Percentiles rank a stretch among this genome's conserved stretches.
These are phyloP conservation scores for Dalbergia cultrata DNA, from an alignment of 306 rosid species.

Conservation along the genomic window DNA sequence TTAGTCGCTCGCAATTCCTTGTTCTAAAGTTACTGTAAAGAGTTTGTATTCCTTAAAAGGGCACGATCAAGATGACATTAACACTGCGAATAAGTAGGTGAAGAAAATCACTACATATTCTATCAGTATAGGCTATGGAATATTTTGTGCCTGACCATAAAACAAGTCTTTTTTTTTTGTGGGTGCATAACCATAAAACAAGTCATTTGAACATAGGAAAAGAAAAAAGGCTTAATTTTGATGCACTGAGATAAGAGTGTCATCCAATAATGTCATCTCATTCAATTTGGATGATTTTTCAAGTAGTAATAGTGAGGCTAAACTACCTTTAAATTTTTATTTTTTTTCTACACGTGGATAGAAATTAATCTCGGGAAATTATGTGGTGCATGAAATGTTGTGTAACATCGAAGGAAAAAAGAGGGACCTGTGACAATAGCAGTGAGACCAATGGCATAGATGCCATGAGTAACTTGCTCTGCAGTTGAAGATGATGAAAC, in stretches of 20 bases:
- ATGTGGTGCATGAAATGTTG: no score
- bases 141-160: not conserved
- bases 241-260: no score
- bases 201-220: not conserved
- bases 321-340: no score
- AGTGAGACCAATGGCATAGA: not conserved
- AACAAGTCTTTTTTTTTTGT: no score
- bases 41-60: not conserved
- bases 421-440: not conserved
- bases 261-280: no score
- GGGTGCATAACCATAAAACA: not conserved
- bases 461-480: not conserved
- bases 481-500: not conserved
- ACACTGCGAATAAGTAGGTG: not conserved
- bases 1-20: no score
- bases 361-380: no score
- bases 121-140: not conserved
- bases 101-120: not conserved
- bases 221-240: conserved; percentile 12
- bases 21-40: not conserved
- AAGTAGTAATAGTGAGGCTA: no score
- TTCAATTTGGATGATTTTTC: no score
- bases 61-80: not conserved
- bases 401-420: no score
- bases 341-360: no score